These are phyloP conservation scores for Torulaspora globosa DNA, from an alignment of 1,139 yeast genomes.

Conservation along the genomic window DNA sequence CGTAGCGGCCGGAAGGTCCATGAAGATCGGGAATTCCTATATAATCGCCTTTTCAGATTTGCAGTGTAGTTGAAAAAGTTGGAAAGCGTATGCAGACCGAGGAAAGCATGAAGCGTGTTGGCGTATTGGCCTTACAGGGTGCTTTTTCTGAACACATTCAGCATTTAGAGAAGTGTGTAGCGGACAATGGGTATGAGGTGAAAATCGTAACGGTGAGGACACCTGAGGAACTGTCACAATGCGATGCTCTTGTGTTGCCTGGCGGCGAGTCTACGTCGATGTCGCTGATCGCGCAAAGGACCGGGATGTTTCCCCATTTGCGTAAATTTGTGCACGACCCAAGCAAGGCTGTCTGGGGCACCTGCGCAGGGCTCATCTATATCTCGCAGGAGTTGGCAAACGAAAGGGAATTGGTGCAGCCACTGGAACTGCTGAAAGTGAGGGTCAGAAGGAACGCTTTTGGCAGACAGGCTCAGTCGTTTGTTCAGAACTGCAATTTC, in stretches of 20 bases:
- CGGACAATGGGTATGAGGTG: slow-evolving; percentile 24
- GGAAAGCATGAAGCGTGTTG: slow-evolving; percentile 40
- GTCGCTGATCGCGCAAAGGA: slow-evolving; percentile 65
- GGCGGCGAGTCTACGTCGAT: slow-evolving; percentile 83
- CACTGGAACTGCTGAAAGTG: slow-evolving; percentile 64
- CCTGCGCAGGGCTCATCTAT: slow-evolving; percentile 80
- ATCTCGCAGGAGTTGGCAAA: slow-evolving; percentile 54
- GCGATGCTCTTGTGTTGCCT: slow-evolving; percentile 67
- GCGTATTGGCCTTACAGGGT: slow-evolving; percentile 78
- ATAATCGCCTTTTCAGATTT: background rate
- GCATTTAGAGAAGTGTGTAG: slow-evolving; percentile 45
- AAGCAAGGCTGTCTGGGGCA: slow-evolving; percentile 70
- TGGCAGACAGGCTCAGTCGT: slow-evolving; percentile 74
- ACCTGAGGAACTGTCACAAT: slow-evolving; percentile 44
- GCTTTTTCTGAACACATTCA: slow-evolving; percentile 71
- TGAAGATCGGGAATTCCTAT: background rate
- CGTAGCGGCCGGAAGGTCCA: too few relatives aligned
- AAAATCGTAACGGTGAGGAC: slow-evolving; percentile 52
- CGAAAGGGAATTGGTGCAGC: slow-evolving; percentile 55
- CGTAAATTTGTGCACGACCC: slow-evolving; percentile 46
- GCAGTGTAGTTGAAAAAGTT: background rate
- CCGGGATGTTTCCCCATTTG: slow-evolving; percentile 55
- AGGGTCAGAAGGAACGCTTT: slow-evolving; percentile 69
- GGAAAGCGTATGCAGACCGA: background rate
- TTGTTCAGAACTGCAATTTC: slow-evolving; percentile 49